Percentiles rank a stretch among this genome's conserved stretches.
Evolutionary conservation across 768 basidiomycete species (phyloP).

Genomic region (Tylopilus vinaceipallidus): DNA sequence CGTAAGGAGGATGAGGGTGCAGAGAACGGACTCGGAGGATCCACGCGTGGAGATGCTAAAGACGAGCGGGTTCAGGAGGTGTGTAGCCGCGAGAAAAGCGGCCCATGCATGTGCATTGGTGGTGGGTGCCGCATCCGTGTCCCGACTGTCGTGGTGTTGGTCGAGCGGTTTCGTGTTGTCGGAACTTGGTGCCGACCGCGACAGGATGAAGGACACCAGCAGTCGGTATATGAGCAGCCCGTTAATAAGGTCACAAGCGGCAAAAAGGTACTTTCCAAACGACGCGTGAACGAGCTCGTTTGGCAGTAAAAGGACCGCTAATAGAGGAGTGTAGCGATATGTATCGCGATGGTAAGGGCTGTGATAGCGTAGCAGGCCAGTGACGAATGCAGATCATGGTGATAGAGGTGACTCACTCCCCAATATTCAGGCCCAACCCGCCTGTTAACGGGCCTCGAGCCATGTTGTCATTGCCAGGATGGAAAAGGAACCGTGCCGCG

Average conservation of each 20-base stretch:
- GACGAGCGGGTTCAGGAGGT: conserved; percentile 92
- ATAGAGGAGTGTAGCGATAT: conserved; percentile 93
- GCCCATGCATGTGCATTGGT: conserved; percentile 34
- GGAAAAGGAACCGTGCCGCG: conserved; percentile 70
- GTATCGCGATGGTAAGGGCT: conserved; percentile 92
- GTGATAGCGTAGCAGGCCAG: conserved; percentile 7
- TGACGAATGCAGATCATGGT: neutral
- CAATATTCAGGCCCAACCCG: conserved; percentile 44
- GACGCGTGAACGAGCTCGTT: conserved; percentile 78
- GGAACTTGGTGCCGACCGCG: conserved; percentile 12
- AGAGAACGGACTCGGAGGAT: conserved; percentile 88
- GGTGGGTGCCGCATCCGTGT: neutral
- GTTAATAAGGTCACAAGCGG: conserved; percentile 77
- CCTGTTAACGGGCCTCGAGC: conserved; percentile 61
- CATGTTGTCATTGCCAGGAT: conserved; percentile 45
- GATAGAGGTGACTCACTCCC: conserved; percentile 63
- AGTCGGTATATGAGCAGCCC: conserved; percentile 69
- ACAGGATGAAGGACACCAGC: conserved; percentile 50
- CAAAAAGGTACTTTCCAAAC: conserved; percentile 91
- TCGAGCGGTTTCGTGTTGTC: conserved; percentile 6
- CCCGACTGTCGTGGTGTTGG: neutral
- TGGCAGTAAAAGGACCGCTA: conserved; percentile 79
- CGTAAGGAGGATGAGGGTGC: conserved; percentile 71
- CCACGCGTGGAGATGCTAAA: conserved; percentile 97
- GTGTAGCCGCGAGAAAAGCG: conserved; percentile 59